Conservation (phyloP, 768 basidiomycete species). For the Amanita rubescens region DNA sequence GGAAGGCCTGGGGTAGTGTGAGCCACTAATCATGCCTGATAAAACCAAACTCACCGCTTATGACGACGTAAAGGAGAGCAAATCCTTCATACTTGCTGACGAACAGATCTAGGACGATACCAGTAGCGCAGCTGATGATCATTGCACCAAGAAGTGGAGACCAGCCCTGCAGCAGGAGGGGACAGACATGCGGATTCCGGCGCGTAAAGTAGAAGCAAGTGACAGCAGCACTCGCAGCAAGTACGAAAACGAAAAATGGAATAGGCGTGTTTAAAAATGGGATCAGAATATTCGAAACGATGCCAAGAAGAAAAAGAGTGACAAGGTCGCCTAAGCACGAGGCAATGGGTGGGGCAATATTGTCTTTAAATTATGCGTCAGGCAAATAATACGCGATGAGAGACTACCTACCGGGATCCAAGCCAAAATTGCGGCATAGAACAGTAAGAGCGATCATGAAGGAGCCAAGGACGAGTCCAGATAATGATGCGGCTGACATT, state of each 20-base stretch:
- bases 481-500: slow-evolving; percentile 76
- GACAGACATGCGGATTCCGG: slow-evolving; percentile 61
- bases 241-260: slow-evolving; percentile 48
- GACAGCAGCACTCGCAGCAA: slow-evolving; percentile 33
- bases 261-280: slow-evolving; percentile 55
- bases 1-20: slow-evolving; percentile 53
- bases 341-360: slow-evolving; percentile 92
- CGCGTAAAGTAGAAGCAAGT: slow-evolving; percentile 47
- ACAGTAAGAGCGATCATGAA: slow-evolving; percentile 89
- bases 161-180: slow-evolving; percentile 84
- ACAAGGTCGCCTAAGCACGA: slow-evolving; percentile 90
- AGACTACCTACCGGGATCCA: slow-evolving; percentile 67
- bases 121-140: slow-evolving; percentile 80
- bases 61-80: slow-evolving; percentile 79
- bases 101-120: slow-evolving; percentile 86
- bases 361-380: slow-evolving; percentile 46
- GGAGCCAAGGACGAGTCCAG: slow-evolving; percentile 74
- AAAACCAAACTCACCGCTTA: slow-evolving; percentile 54
- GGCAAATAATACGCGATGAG: background rate
- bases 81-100: slow-evolving; percentile 85
- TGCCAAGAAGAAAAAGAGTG: slow-evolving; percentile 78
- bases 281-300: slow-evolving; percentile 66
- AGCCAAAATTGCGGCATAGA: slow-evolving; percentile 61
- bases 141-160: slow-evolving; percentile 85
- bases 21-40: background rate